These are phyloP conservation scores for Lactarius indigo DNA, from an alignment of 768 basidiomycete genomes.

Conservation along the genomic window DNA sequence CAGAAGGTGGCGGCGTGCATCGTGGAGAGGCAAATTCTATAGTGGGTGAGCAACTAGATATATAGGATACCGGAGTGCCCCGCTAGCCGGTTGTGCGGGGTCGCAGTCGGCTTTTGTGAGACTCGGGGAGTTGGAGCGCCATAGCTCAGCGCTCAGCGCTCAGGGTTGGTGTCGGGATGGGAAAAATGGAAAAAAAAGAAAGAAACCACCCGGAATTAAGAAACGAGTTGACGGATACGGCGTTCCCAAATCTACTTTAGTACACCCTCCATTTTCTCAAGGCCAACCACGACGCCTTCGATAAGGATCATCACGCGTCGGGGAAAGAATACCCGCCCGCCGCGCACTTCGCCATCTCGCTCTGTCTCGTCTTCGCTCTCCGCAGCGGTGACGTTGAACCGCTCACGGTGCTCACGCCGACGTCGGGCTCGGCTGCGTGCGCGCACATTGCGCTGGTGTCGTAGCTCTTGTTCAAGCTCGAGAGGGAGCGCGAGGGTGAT, in stretches of 20 bases:
- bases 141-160: not conserved
- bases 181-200: not conserved
- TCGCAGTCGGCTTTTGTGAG: not conserved
- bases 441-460: constrained; percentile 38
- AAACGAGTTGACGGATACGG: not conserved
- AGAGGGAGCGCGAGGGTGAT: constrained; percentile 74
- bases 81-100: not conserved
- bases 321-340: constrained; percentile 44
- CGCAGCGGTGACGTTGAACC: constrained; percentile 16
- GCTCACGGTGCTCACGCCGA: constrained; percentile 21
- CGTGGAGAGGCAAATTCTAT: not conserved
- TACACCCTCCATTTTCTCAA: constrained; percentile 66
- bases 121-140: not conserved
- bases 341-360: constrained; percentile 25
- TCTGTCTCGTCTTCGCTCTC: constrained; percentile 28
- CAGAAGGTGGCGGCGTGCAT: not conserved
- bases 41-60: not conserved
- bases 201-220: not conserved
- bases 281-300: constrained; percentile 54
- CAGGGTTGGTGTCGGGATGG: not conserved
- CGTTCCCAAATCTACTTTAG: constrained; percentile 14
- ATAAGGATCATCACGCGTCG: constrained; percentile 57
- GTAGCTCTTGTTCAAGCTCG: constrained; percentile 66
- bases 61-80: not conserved
- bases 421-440: constrained; percentile 27